phyloP scores from a whole-genome alignment of 2,329 filamentous ascomycete genomes.

The Colletotrichum sp. region DNA sequence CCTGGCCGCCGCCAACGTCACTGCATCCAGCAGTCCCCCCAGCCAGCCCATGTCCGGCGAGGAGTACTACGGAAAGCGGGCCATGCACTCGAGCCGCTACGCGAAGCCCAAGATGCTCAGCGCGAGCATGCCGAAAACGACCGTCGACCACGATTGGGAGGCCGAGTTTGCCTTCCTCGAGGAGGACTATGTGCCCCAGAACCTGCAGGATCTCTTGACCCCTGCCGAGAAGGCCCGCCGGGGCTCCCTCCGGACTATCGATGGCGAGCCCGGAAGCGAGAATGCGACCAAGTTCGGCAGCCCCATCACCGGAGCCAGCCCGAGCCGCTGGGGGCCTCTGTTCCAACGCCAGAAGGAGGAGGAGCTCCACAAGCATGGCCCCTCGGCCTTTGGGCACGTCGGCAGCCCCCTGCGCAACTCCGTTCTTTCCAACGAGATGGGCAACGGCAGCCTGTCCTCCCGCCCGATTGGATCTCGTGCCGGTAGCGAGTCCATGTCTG shows the following conservation, averaged over 20 bases:
- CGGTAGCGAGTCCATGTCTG: constrained; percentile 59
- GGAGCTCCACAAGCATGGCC: constrained; percentile 46
- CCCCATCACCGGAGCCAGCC: constrained; percentile 60
- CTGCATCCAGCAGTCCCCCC: constrained; percentile 46
- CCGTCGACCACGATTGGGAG: constrained; percentile 70
- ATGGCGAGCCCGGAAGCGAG: constrained; percentile 54
- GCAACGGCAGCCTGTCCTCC: constrained; percentile 38
- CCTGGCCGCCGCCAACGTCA: constrained; percentile 49
- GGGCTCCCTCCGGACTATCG: constrained; percentile 61
- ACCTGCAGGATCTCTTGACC: constrained; percentile 69
- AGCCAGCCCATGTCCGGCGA: constrained; percentile 58
- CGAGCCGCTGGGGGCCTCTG: constrained; percentile 65
- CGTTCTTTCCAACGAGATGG: constrained; percentile 60
- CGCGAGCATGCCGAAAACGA: constrained; percentile 70
- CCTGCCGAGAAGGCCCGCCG: constrained; percentile 70
- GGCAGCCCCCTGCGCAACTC: constrained; percentile 70
- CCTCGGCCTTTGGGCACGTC: constrained; percentile 69
- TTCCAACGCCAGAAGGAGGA: constrained; percentile 67
- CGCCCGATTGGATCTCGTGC: constrained; percentile 47
- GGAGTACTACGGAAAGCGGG: constrained; percentile 72
- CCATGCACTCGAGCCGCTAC: constrained; percentile 73
- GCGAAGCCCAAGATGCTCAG: constrained; percentile 71
- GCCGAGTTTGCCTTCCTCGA: constrained; percentile 76
- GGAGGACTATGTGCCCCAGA: constrained; percentile 85
- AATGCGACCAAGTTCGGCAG: constrained; percentile 65